Base-by-base conservation (phyloP, 495 filamentous ascomycete genomes). In the Entonaema liquescens region DNA sequence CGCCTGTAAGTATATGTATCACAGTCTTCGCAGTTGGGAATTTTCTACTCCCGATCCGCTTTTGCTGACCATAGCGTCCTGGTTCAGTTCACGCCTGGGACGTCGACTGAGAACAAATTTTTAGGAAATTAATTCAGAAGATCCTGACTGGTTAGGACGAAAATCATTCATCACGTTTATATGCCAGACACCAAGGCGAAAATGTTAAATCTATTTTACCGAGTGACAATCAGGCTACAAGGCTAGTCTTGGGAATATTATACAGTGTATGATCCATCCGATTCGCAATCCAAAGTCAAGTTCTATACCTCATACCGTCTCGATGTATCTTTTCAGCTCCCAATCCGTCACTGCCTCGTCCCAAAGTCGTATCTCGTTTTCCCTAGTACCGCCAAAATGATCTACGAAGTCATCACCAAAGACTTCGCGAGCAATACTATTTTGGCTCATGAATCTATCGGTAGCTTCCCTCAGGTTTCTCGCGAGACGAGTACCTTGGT, bases 331-430 rank as follows among this genome's bases (percentile, higher is more conserved):
- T 76, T 81, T 88, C 54, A 94, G 78, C 74, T 92, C 88, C 93
- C 94, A 98, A 79, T 97, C 94, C 25, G 94, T 97, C 7, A 97
- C 93, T 1, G 93, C 93, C 77, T 98, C 94, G 76, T 99, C 93
- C 93, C 93, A 99, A 17, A 97, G 79, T 65, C 89, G 83, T 71
- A 94, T 85, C 79, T 99, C 95, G 79, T 99, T 94, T 73, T 95
- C 92, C 65, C 95, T 88, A 23, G 95, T 97, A 7, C 95, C 95
- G 3, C 90, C 92, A 83, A 88, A 99, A 76, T 99, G 96, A 3
- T 98, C 93, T 7, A 99, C 94, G 79, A 99, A 99, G 9, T 91
- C 92, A 79, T 98, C 89, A 0, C 96, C 96, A 78, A 99, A 93
- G 0, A 95, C 92, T 77, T 98, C 92, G 55, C 95, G 84, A 40